Base-by-base conservation (phyloP, 2,329 filamentous ascomycete genomes). In the Colletotrichum musae region DNA sequence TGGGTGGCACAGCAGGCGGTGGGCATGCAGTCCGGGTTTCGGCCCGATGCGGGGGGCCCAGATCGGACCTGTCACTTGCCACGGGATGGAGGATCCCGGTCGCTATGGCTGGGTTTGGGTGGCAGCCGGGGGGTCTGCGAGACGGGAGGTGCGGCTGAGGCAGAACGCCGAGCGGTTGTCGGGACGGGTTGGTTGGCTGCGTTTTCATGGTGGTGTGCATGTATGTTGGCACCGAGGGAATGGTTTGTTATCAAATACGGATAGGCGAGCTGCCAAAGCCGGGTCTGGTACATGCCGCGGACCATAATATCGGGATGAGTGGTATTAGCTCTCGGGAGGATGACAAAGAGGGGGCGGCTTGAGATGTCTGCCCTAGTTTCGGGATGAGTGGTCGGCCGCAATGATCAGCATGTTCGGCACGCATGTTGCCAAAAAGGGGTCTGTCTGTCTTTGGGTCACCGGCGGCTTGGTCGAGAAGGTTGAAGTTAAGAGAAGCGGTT, bases 301-400 rank as follows among this genome's bases (percentile, higher is more conserved):
- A 62, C 64, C 64, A 64, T 39, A 63, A 52, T 52, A 45, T 52
- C 64, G 64, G 64, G 64, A 58, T 62, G 21, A 36, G 32, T 24
- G 21, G 21, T 36, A 36, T 36, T 36, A 10, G 32, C 10, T 36
- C 32, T 36, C 10, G 32, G 32, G 32, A 36, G 32, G 32, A 50
- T 18, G 21, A 50, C 18, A n/a, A n/a, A 48, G 45, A 18, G 41
- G 45, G 45, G n/a, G 45, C 45, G 9, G 45, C 45, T 48, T 48
- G 45, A 48, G 45, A 48, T 10, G 50, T 45, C 48, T 54, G 39
- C 32, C 10, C 32, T 36, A 36, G 24, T 43, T 53, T 53, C 24
- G 59, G 50, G 16, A 21, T 54, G 50, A 53, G 50, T 62, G n/a
- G 50, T 39, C 58, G 47, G 51, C 16, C 51, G 41, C 16, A 12